phyloP scores from a whole-genome alignment of 768 basidiomycete genomes.

The Phylloporus scabripes region DNA sequence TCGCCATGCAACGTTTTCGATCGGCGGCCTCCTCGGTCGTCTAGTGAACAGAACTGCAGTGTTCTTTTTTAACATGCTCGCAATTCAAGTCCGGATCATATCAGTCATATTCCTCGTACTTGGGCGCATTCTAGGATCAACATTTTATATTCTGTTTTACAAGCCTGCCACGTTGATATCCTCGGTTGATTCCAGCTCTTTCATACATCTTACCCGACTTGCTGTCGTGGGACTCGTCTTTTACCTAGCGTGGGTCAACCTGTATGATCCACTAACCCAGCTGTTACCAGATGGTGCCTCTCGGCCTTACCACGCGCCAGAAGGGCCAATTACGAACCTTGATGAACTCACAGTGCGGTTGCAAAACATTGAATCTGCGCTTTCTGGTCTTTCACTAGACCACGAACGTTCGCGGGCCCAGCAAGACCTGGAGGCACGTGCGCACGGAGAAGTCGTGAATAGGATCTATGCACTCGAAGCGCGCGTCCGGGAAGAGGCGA shows the following conservation, averaged over 20 bases:
- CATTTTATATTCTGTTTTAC: slow-evolving; percentile 42
- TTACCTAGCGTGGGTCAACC: slow-evolving; percentile 41
- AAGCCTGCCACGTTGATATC: slow-evolving; percentile 42
- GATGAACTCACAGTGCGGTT: slow-evolving; percentile 61
- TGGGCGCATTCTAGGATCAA: slow-evolving; percentile 46
- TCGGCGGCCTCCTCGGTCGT: slow-evolving; percentile 43
- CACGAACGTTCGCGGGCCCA: slow-evolving; percentile 45
- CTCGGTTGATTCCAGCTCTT: slow-evolving; percentile 29
- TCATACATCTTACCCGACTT: slow-evolving; percentile 37
- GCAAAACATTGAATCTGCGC: slow-evolving; percentile 54
- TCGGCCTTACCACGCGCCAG: slow-evolving; percentile 47
- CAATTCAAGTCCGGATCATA: slow-evolving; percentile 24
- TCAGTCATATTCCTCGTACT: slow-evolving; percentile 37
- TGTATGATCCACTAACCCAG: slow-evolving; percentile 34
- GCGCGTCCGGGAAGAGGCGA: slow-evolving; percentile 42
- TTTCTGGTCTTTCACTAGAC: slow-evolving; percentile 56
- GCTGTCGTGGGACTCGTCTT: slow-evolving; percentile 38
- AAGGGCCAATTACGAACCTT: slow-evolving; percentile 57
- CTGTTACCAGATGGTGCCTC: slow-evolving; percentile 31
- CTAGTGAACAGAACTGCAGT: slow-evolving; percentile 34
- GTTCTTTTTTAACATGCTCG: slow-evolving; percentile 29
- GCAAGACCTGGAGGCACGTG: slow-evolving; percentile 48
- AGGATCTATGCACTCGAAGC: slow-evolving; percentile 55
- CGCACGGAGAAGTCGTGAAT: slow-evolving; percentile 47
- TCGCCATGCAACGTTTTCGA: slow-evolving; percentile 32